Evolutionary conservation across 2,329 filamentous ascomycete genomes (phyloP), one percentile per base, ranked within the genome.

Genomic region (Zymoseptoria ardabiliae): DNA sequence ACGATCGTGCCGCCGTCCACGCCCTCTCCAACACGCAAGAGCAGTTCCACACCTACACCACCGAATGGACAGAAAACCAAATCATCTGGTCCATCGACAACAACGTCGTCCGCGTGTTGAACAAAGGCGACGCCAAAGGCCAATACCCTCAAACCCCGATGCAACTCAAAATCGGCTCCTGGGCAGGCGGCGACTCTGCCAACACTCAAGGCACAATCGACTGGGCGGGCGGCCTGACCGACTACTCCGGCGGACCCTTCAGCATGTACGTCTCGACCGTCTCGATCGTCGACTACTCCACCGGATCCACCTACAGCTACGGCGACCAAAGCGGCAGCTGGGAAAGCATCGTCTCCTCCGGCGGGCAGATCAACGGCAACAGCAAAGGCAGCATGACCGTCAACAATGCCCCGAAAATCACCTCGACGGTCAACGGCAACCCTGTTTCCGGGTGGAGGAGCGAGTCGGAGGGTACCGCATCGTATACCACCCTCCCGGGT

Each of bases 141-240:
- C 89, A 96, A 75, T 99, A 95, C 72, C 94, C 94, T 7, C 94
- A 99, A 77, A 91, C 91, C 0, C 94, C 94, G 3, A 96, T 96
- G 91, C 88, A 91, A 76, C 78, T 97, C 76, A 95, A 93, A 76
- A 86, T 97, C 68, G 94, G 94, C 61, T 80, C 88, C 58, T 99
- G 94, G 94, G 86, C 90, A 56, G 94, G 91, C 70, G 94, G 94
- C 67, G 94, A 97, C 74, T 76, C 90, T 0, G 81, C 80, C 25
- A 97, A 97, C 74, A 71, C 86, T 0, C 73, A 81, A 13, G 94
- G 94, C 59, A 97, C 93, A 17, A 90, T 97, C 68, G 80, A 85
- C 65, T 99, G 94, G 94, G 90, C 94, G 58, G 84, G 88, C 58
- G 94, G 94, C 13, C 82, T 84, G 54, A 96, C 91, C 54, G 85